A percentile compares a stretch with the other conserved stretches of the same genome.
Evolutionary conservation across 1,284 basidiomycete genomes (phyloP).

Genomic region (Rhodotorula sp.): DNA sequence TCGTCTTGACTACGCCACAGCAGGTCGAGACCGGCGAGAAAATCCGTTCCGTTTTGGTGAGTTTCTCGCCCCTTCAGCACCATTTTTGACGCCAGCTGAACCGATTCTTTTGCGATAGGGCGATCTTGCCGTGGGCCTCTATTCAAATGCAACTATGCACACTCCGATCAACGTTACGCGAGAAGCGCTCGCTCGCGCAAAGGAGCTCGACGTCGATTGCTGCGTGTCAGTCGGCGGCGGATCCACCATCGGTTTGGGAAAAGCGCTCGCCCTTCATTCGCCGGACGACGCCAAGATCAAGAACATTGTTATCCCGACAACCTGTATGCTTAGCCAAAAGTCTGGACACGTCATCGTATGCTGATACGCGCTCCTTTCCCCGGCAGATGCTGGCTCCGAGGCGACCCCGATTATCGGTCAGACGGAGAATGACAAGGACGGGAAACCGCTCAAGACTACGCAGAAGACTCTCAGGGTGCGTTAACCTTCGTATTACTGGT

Average conservation of each 20-base stretch:
- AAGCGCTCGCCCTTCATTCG: slow-evolving; percentile 52
- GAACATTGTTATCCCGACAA: slow-evolving; percentile 56
- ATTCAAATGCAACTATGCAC: slow-evolving; percentile 53
- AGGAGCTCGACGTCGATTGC: slow-evolving; percentile 51
- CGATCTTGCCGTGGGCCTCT: slow-evolving; percentile 39
- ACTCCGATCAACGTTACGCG: slow-evolving; percentile 53
- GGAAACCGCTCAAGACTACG: slow-evolving; percentile 52
- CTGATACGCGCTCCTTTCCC: too few relatives aligned
- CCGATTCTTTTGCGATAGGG: slow-evolving; percentile 12
- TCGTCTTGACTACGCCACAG: slow-evolving; percentile 51
- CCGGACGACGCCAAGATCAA: slow-evolving; percentile 49
- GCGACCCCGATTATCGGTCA: slow-evolving; percentile 55
- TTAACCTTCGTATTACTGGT: too few relatives aligned
- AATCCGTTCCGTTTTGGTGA: slow-evolving; percentile 45
- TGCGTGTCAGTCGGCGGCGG: slow-evolving; percentile 54
- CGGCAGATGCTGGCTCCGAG: slow-evolving; percentile 52
- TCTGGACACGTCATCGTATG: too few relatives aligned
- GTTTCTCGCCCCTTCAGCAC: slow-evolving; percentile 36
- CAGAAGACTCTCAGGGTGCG: slow-evolving; percentile 50
- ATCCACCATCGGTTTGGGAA: slow-evolving; percentile 54
- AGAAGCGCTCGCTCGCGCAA: slow-evolving; percentile 49
- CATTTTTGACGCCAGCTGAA: too few relatives aligned
- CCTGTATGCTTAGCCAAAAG: slow-evolving; percentile 44
- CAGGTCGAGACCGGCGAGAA: slow-evolving; percentile 45
- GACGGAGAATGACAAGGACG: slow-evolving; percentile 49